A percentile compares a stretch with the other conserved stretches of the same genome.
Conservation (phyloP, 2,329 filamentous ascomycete species). For the Alternaria triticina region DNA sequence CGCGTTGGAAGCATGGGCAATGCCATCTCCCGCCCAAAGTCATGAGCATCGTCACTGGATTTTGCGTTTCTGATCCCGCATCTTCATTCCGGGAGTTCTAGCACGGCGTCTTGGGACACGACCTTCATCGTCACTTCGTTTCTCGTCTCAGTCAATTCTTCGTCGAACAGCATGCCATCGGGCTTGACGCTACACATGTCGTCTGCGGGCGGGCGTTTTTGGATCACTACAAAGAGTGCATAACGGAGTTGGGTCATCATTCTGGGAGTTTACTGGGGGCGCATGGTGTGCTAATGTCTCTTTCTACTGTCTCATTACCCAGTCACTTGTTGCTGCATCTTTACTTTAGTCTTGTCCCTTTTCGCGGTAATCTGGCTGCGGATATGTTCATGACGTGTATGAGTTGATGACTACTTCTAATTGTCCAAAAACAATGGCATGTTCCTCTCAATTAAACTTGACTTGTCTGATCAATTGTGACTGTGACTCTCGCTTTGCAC, state of each 20-base stretch:
- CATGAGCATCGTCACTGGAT: constrained; percentile 24
- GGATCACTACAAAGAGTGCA: constrained; percentile 19
- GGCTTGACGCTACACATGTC: constrained; percentile 19
- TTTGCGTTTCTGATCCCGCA: constrained; percentile 8
- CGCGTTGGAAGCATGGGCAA: constrained; percentile 56
- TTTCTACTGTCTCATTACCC: constrained; percentile 8
- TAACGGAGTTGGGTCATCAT: constrained; percentile 18
- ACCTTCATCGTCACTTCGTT: constrained; percentile 13
- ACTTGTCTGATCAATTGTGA: neutral
- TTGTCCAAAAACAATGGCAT: constrained; percentile 4
- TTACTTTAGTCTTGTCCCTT: constrained; percentile 28
- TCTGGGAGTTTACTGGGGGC: constrained; percentile 22
- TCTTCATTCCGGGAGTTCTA: constrained; percentile 15
- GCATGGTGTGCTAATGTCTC: constrained; percentile 22
- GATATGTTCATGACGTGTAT: constrained; percentile 35
- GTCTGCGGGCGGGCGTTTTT: constrained; percentile 35
- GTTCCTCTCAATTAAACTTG: neutral
- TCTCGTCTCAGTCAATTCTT: constrained; percentile 16
- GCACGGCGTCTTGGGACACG: constrained; percentile 10
- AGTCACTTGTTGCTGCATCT: constrained; percentile 19
- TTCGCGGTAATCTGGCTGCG: constrained; percentile 24
- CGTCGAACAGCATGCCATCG: constrained; percentile 18
- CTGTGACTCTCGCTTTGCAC: neutral
- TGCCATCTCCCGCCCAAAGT: constrained; percentile 36
- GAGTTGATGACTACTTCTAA: constrained; percentile 35